Conservation (phyloP, 495 filamentous ascomycete genomes). For the Penicillium waksmanii region DNA sequence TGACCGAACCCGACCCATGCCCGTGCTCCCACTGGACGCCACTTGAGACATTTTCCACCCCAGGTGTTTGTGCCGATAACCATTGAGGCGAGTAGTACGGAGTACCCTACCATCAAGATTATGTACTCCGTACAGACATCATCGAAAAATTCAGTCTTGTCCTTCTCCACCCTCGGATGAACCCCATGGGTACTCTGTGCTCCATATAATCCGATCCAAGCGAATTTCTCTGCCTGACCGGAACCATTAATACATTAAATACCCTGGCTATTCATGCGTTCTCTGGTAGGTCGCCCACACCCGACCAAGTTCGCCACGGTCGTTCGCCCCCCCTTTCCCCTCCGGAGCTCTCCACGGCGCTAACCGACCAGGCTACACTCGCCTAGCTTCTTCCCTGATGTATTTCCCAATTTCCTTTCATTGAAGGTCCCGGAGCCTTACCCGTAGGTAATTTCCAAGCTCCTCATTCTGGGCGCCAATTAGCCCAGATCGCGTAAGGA, state of each 20-base stretch:
- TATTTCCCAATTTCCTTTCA: background rate
- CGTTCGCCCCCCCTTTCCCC: background rate
- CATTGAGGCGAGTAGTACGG: background rate
- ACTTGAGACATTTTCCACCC: slow-evolving; percentile 17
- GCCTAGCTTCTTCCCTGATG: slow-evolving; percentile 1
- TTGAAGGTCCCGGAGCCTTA: background rate
- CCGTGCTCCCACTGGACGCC: background rate
- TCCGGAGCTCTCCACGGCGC: slow-evolving; percentile 2
- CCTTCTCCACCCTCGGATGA: background rate
- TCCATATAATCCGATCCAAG: background rate
- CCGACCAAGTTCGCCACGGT: background rate
- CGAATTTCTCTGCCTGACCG: slow-evolving; percentile 1
- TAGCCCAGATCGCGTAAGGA: background rate
- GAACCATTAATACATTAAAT: background rate
- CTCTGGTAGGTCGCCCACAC: background rate
- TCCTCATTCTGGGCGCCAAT: background rate
- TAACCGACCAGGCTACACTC: background rate
- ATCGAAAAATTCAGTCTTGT: slow-evolving; percentile 1
- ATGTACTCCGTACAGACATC: too few species aligned
- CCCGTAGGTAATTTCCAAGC: background rate
- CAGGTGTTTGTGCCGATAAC: slow-evolving; percentile 18
- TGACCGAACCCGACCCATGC: background rate
- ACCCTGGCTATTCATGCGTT: background rate
- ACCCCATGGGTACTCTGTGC: background rate
- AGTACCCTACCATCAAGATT: too few species aligned